phyloP scores from a whole-genome alignment of 2,329 filamentous ascomycete species.

The Colletotrichum tanaceti region DNA sequence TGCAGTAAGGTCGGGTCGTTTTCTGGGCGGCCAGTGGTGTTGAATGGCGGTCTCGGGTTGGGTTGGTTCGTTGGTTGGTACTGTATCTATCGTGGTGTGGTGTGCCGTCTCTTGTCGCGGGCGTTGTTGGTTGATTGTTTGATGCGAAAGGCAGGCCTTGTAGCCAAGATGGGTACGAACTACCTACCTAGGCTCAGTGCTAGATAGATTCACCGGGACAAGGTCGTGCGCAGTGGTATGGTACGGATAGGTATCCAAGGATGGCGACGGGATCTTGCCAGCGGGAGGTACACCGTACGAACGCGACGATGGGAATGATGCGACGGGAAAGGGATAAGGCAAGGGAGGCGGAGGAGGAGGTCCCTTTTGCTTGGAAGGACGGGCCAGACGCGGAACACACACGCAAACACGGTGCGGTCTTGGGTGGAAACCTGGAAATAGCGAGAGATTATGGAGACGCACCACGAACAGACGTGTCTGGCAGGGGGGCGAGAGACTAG shows the following conservation, averaged over 20 bases:
- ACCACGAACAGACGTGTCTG: neutral
- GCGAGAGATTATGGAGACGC: neutral
- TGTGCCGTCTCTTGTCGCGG: slow-evolving; percentile 17
- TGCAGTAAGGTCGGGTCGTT: slow-evolving; percentile 18
- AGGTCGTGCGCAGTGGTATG: neutral
- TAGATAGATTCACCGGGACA: neutral
- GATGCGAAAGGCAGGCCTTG: slow-evolving; percentile 17
- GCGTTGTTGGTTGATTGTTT: slow-evolving; percentile 27
- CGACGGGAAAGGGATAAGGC: slow-evolving; percentile 9
- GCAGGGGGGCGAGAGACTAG: neutral
- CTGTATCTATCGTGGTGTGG: slow-evolving; percentile 9
- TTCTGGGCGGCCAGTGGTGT: slow-evolving; percentile 1
- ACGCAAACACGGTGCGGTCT: slow-evolving; percentile 16
- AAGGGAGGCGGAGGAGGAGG: slow-evolving; percentile 10
- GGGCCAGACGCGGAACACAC: slow-evolving; percentile 5
- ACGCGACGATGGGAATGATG: slow-evolving; percentile 5
- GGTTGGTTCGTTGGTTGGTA: too few species aligned
- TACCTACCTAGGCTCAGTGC: neutral
- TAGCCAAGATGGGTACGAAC: neutral
- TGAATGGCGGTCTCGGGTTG: neutral
- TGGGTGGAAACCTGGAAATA: neutral
- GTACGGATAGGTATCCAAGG: too few species aligned
- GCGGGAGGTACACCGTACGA: slow-evolving; percentile 5
- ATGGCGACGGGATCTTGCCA: slow-evolving; percentile 13
- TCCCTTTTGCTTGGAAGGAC: slow-evolving; percentile 22